Conservation (phyloP, 2,329 filamentous ascomycete genomes). For the Phialophora tarda region DNA sequence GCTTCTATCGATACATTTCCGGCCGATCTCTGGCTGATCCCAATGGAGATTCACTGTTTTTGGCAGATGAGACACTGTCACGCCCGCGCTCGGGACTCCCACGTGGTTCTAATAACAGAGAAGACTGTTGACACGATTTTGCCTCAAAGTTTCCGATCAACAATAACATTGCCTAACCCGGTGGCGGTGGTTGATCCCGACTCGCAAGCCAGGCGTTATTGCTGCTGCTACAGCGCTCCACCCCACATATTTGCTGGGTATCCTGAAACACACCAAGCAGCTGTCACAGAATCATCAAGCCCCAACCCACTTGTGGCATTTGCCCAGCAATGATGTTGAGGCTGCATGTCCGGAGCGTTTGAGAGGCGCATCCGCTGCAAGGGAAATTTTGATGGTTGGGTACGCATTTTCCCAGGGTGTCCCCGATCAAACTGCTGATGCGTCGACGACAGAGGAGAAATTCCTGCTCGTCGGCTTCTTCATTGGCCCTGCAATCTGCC, state of each 20-base stretch:
- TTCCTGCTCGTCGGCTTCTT: neutral
- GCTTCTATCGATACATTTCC: slow-evolving; percentile 5
- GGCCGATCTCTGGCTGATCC: neutral
- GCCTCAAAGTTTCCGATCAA: slow-evolving; percentile 7
- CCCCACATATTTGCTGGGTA: slow-evolving; percentile 5
- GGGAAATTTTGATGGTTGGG: slow-evolving; percentile 3
- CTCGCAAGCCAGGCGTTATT: neutral
- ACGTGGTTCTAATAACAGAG: neutral
- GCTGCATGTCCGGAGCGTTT: slow-evolving; percentile 14
- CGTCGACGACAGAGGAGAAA: neutral
- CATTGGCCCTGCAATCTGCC: slow-evolving; percentile 7
- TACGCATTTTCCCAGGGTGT: slow-evolving; percentile 2
- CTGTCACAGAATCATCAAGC: slow-evolving; percentile 13
- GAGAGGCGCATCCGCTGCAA: slow-evolving; percentile 14
- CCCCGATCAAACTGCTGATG: neutral
- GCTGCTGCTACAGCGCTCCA: slow-evolving; percentile 2
- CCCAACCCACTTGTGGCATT: neutral
- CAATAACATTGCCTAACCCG: slow-evolving; percentile 6
- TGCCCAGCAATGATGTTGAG: slow-evolving; percentile 11
- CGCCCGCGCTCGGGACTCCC: neutral
- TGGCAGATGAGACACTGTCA: neutral
- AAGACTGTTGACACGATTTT: neutral
- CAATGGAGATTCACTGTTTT: neutral
- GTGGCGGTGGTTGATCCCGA: neutral
- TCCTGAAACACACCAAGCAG: slow-evolving; percentile 17